phyloP scores from a whole-genome alignment of 2,329 filamentous ascomycete genomes.

The Trichophyton mentagrophytes region DNA sequence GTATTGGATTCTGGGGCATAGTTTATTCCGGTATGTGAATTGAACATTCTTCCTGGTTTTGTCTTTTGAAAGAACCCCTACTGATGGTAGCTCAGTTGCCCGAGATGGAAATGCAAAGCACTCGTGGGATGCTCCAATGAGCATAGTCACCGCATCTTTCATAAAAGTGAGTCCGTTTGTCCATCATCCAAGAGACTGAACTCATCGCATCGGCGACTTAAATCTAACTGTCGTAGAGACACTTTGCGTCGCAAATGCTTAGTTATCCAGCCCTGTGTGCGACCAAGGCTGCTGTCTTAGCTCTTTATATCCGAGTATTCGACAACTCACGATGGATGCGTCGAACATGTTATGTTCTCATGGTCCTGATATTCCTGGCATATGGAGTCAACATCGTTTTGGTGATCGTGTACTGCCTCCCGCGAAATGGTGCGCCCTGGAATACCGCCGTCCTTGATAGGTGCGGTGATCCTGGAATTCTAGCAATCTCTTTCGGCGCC shows the following conservation, averaged over 20 bases:
- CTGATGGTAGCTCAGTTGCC: neutral
- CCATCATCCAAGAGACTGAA: neutral
- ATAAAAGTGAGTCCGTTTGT: neutral
- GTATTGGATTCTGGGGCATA: neutral
- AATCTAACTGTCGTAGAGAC: neutral
- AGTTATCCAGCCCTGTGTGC: neutral
- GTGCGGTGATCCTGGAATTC: neutral
- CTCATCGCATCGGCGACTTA: neutral
- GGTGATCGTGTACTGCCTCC: neutral
- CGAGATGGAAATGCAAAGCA: neutral
- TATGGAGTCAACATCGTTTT: neutral
- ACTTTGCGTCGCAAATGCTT: neutral
- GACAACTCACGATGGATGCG: neutral
- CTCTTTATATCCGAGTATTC: slow-evolving; percentile 1
- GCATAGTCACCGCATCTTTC: neutral
- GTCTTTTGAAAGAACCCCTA: neutral
- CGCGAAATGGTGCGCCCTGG: neutral
- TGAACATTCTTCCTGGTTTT: neutral
- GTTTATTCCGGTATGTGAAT: neutral
- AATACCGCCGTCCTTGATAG: neutral
- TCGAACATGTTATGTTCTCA: neutral
- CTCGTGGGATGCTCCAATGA: neutral
- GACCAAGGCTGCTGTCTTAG: neutral
- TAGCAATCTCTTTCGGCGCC: neutral
- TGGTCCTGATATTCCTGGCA: neutral